Conservation (phyloP, 164 flowering plant species). For the Taxillus chinensis region DNA sequence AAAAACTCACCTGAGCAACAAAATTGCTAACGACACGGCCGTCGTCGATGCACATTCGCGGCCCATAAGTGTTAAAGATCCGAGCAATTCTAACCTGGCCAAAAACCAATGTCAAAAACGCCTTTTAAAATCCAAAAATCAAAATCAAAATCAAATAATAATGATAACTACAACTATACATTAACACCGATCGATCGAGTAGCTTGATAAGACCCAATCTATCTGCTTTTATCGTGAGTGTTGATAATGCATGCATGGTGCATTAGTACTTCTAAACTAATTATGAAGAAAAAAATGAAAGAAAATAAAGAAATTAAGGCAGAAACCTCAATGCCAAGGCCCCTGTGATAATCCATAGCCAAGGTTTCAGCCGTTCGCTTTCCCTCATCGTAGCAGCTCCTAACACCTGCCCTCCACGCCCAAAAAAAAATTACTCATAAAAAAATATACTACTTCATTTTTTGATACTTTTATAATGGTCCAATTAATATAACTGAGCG, state of each 20-base stretch:
- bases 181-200: too few relatives aligned
- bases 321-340: conserved; percentile 33
- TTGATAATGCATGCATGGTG: too few relatives aligned
- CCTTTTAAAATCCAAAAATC: background rate
- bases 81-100: conserved; percentile 32
- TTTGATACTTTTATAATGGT: too few relatives aligned
- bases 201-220: too few relatives aligned
- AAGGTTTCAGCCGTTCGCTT: conserved; percentile 44
- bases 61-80: conserved; percentile 39
- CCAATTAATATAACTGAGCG: too few relatives aligned
- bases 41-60: conserved; percentile 39
- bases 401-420: conserved; percentile 21
- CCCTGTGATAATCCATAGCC: conserved; percentile 45
- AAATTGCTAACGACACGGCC: conserved; percentile 41
- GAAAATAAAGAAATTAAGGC: too few relatives aligned
- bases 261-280: background rate
- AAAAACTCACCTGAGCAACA: conserved; percentile 26
- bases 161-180: background rate
- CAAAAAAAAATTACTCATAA: too few relatives aligned
- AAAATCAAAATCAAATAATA: background rate
- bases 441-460: background rate
- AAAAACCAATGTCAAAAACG: background rate
- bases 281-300: background rate
- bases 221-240: too few relatives aligned
- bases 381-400: conserved; percentile 54